These are phyloP conservation scores for Psilocybe cyanescens DNA, from an alignment of 768 basidiomycete species.

Conservation along the genomic window DNA sequence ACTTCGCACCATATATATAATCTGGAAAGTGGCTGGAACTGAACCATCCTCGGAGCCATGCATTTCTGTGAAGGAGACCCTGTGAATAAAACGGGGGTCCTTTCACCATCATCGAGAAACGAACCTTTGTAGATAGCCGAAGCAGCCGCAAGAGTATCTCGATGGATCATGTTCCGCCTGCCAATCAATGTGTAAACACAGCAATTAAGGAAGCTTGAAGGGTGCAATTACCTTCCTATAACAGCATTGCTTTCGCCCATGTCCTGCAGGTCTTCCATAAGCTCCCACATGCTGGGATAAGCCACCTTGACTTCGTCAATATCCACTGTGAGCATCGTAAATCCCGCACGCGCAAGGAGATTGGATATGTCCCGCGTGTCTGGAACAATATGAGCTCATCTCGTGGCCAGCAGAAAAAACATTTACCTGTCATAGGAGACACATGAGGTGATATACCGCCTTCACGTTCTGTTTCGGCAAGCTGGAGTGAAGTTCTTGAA, in stretches of 20 bases:
- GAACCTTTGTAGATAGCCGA: slow-evolving; percentile 92
- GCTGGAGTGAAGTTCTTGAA: slow-evolving; percentile 83
- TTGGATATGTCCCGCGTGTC: slow-evolving; percentile 94
- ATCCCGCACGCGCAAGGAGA: slow-evolving; percentile 90
- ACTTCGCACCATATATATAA: slow-evolving; percentile 84
- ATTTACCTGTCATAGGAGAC: slow-evolving; percentile 93
- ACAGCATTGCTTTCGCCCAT: slow-evolving; percentile 98
- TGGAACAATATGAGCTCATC: slow-evolving; percentile 30
- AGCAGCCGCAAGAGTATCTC: slow-evolving; percentile 90
- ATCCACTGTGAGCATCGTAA: slow-evolving; percentile 93
- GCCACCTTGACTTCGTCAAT: slow-evolving; percentile 89
- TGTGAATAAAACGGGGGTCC: neutral
- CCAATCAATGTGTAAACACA: slow-evolving; percentile 1
- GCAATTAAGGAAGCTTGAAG: neutral
- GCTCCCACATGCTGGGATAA: slow-evolving; percentile 96
- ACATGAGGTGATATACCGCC: slow-evolving; percentile 97
- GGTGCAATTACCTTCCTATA: slow-evolving; percentile 62
- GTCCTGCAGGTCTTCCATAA: slow-evolving; percentile 89
- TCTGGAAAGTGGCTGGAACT: slow-evolving; percentile 93
- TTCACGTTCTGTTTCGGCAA: slow-evolving; percentile 92
- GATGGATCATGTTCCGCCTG: slow-evolving; percentile 70
- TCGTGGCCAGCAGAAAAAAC: neutral
- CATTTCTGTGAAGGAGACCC: slow-evolving; percentile 54
- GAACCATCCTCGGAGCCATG: slow-evolving; percentile 84
- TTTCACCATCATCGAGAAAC: slow-evolving; percentile 11